phyloP scores from a whole-genome alignment of 139 green algal genomes.

The Raphidocelis subcapitata region DNA sequence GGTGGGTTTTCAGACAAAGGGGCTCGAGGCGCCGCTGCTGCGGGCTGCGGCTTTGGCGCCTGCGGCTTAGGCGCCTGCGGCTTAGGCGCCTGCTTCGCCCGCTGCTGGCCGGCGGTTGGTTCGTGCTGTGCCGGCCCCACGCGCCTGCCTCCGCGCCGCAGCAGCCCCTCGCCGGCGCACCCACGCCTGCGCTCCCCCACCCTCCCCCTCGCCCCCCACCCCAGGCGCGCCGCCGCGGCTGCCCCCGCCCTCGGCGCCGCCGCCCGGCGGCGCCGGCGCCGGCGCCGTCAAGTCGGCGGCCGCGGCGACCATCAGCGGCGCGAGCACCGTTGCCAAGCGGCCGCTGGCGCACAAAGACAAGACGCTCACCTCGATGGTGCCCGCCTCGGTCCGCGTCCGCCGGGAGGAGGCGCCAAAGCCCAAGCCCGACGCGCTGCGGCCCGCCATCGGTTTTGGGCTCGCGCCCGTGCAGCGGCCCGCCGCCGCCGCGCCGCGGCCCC shows the following conservation, averaged over 20 bases:
- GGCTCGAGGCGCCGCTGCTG: too few species aligned
- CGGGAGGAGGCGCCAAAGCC: slow-evolving; percentile 44
- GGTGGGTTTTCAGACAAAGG: too few species aligned
- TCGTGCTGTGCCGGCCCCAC: too few species aligned
- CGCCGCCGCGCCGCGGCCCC: slow-evolving; percentile 1
- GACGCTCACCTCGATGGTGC: slow-evolving; percentile 61
- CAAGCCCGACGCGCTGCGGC: background rate
- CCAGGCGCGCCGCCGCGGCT: too few species aligned
- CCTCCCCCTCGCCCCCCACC: background rate
- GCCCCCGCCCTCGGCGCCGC: slow-evolving; percentile 34
- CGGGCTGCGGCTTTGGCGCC: too few species aligned
- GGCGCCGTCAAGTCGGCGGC: too few species aligned
- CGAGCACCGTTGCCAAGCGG: slow-evolving; percentile 73
- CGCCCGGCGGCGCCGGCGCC: slow-evolving; percentile 23
- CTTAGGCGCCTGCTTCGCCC: too few species aligned
- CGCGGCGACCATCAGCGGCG: slow-evolving; percentile 66
- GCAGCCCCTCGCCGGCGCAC: background rate
- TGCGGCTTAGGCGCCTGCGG: too few species aligned
- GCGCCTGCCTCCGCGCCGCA: too few species aligned
- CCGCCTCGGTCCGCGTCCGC: slow-evolving; percentile 63
- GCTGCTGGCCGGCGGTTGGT: too few species aligned
- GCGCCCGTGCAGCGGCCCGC: slow-evolving; percentile 35
- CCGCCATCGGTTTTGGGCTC: slow-evolving; percentile 54
- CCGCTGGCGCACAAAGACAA: slow-evolving; percentile 72
- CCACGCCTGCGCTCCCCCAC: background rate